phyloP scores from a whole-genome alignment of 2,329 filamentous ascomycete species.

The Pezizomycotina sp. region DNA sequence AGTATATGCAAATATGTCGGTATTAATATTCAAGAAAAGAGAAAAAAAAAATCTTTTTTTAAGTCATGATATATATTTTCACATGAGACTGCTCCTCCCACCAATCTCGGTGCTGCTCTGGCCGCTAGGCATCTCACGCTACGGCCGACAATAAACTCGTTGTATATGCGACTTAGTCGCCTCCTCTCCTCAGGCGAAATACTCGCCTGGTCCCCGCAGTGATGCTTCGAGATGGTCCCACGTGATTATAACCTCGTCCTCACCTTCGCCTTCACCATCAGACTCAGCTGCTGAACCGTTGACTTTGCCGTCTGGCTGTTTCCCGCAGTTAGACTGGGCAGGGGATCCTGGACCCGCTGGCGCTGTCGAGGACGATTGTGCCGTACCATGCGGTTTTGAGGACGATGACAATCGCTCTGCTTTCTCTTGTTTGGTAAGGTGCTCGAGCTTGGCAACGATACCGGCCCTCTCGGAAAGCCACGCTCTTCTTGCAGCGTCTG shows the following conservation, averaged over 20 bases:
- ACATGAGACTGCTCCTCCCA: conserved; percentile 88
- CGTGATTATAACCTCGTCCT: conserved; percentile 57
- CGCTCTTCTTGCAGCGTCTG: conserved; percentile 30
- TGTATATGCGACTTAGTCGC: conserved; percentile 65
- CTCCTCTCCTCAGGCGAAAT: conserved; percentile 63
- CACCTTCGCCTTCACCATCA: conserved; percentile 29
- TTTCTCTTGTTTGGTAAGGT: conserved; percentile 48
- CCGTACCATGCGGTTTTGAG: too few species aligned
- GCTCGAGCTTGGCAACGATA: conserved; percentile 65
- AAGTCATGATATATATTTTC: too few species aligned
- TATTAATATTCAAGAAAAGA: too few species aligned
- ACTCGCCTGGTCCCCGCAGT: conserved; percentile 57
- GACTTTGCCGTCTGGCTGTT: conserved; percentile 6
- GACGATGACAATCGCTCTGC: too few species aligned
- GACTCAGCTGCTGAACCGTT: conserved; percentile 14
- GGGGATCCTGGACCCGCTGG: too few species aligned
- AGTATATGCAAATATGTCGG: too few species aligned
- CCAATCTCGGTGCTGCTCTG: conserved; percentile 86
- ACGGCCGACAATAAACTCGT: conserved; percentile 78
- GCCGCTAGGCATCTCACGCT: conserved; percentile 88
- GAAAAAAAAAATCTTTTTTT: too few species aligned
- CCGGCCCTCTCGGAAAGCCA: conserved; percentile 58
- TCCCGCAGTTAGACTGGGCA: too few species aligned
- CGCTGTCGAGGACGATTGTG: conserved; percentile 5
- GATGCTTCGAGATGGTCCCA: conserved; percentile 73